A percentile compares a stretch with the other conserved stretches of the same genome.
Conservation (phyloP, 495 filamentous ascomycete genomes). For the Chaetomidium leptoderma region DNA sequence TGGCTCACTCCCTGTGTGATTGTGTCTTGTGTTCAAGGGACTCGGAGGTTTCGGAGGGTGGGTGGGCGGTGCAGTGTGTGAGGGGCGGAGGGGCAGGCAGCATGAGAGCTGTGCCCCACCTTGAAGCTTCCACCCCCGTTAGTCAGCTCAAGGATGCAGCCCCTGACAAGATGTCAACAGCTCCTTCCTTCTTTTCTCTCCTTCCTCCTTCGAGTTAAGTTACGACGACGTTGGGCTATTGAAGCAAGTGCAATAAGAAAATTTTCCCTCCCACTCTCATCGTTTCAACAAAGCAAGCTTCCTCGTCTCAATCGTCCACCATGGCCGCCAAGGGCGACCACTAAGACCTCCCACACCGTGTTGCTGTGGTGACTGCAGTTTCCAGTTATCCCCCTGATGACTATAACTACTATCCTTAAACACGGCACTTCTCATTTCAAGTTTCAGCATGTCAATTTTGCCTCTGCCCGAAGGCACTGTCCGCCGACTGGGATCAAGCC, state of each 20-base stretch:
- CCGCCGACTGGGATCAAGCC: slow-evolving; percentile 65
- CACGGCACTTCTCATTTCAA: no score
- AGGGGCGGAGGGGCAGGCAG: not conserved
- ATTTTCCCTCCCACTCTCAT: no score
- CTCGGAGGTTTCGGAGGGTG: not conserved
- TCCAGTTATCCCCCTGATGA: not conserved
- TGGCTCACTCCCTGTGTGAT: not conserved
- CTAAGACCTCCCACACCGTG: not conserved
- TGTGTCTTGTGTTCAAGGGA: not conserved
- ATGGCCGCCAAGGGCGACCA: no score
- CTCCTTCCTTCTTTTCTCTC: not conserved
- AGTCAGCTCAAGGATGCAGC: no score
- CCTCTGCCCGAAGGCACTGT: slow-evolving; percentile 60
- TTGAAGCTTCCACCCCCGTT: no score
- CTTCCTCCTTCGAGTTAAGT: not conserved
- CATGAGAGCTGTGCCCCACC: no score
- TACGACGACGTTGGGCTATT: not conserved
- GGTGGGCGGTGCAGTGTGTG: not conserved
- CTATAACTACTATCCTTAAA: no score
- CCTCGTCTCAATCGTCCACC: no score
- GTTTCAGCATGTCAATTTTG: slow-evolving; percentile 33
- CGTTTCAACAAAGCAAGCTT: no score
- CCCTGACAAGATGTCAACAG: no score
- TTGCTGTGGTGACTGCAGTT: not conserved
- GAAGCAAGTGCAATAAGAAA: not conserved